These are phyloP conservation scores for Yamagishiella unicocca DNA, from an alignment of 139 green algal genomes.

Conservation along the genomic window DNA sequence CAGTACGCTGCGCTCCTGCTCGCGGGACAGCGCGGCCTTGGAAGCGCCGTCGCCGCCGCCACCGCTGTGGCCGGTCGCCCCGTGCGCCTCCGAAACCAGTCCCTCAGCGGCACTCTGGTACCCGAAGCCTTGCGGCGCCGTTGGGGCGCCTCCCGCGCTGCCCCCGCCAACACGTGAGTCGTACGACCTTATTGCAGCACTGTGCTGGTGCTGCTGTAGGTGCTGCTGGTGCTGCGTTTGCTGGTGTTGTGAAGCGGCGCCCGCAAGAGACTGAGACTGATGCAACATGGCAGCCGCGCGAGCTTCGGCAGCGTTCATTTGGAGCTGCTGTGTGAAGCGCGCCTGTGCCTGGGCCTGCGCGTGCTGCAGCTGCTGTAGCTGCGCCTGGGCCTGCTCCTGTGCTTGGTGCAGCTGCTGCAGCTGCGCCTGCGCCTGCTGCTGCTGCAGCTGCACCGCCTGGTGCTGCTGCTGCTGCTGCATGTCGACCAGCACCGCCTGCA, in stretches of 20 bases:
- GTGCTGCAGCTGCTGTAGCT: not conserved
- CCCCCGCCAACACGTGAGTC: not conserved
- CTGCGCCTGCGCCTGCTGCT: slow-evolving; percentile 1
- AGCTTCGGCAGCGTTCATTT: not conserved
- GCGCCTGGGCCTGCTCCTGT: not conserved
- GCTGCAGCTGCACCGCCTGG: not conserved
- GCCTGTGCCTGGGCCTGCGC: no score
- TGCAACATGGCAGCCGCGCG: not conserved
- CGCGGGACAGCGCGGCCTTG: not conserved
- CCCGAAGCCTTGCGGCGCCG: no score
- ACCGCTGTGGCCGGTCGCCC: not conserved
- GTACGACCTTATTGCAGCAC: not conserved
- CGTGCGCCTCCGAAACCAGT: not conserved
- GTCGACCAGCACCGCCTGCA: slow-evolving; percentile 13
- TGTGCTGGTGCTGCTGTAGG: not conserved
- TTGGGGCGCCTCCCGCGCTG: not conserved
- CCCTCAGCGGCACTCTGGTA: not conserved
- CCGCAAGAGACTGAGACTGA: no score
- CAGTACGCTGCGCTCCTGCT: not conserved
- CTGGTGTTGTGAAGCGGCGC: no score
- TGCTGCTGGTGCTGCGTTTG: not conserved
- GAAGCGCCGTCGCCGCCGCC: not conserved
- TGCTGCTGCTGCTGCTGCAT: slow-evolving; percentile 3
- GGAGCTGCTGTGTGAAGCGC: no score
- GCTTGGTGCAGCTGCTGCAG: not conserved